These are phyloP conservation scores for Fonsecaea pugnacius DNA, from an alignment of 2,329 filamentous ascomycete species.

Conservation along the genomic window DNA sequence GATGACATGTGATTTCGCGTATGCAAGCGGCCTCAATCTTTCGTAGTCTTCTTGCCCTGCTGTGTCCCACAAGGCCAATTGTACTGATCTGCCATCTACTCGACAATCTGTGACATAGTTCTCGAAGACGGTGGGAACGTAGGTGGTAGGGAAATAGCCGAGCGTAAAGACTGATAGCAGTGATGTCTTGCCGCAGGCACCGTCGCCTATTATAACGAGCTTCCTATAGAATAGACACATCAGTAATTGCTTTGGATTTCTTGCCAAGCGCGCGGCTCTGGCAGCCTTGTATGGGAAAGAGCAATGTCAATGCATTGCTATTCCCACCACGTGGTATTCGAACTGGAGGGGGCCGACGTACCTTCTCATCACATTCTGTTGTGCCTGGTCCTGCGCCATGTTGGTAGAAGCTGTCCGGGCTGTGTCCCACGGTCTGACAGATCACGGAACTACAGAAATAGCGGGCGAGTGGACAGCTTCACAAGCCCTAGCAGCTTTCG, in stretches of 20 bases:
- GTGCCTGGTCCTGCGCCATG: constrained; percentile 53
- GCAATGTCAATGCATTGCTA: neutral
- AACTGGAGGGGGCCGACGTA: constrained; percentile 3
- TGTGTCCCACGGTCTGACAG: constrained; percentile 36
- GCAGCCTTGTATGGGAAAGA: neutral
- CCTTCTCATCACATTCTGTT: constrained; percentile 68
- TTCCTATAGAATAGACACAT: constrained; percentile 63
- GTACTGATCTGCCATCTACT: constrained; percentile 98
- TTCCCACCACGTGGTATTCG: neutral
- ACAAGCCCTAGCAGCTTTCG: constrained; percentile 28
- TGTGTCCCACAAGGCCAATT: constrained; percentile 98
- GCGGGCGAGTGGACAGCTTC: constrained; percentile 37
- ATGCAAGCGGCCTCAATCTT: constrained; percentile 87
- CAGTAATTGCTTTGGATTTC: neutral
- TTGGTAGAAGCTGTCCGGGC: constrained; percentile 23
- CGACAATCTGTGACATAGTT: constrained; percentile 99
- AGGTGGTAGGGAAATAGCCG: constrained; percentile 85
- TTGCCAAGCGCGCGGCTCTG: neutral
- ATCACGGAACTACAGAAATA: constrained; percentile 50
- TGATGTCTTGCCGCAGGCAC: constrained; percentile 98
- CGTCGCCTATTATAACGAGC: constrained; percentile 94
- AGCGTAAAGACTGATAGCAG: constrained; percentile 96
- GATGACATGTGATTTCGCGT: constrained; percentile 96
- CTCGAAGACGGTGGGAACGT: constrained; percentile 97
- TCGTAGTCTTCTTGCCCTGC: constrained; percentile 99